These are phyloP conservation scores for Penicillium sp. DNA, from an alignment of 2,329 filamentous ascomycete genomes.

Conservation along the genomic window DNA sequence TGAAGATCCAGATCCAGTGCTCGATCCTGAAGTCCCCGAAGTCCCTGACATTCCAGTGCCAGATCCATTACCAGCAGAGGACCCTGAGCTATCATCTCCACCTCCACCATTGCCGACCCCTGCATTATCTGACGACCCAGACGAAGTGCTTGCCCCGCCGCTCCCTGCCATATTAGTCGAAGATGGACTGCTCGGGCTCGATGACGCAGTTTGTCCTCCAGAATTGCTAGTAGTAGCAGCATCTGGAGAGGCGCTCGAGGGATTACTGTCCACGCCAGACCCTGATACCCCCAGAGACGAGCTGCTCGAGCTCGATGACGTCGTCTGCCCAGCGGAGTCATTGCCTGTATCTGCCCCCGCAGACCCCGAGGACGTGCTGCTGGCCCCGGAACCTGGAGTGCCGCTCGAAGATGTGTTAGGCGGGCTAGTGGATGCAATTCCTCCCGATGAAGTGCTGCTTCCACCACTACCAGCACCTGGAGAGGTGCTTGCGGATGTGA, in stretches of 20 bases:
- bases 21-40: not conserved
- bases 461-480: not conserved
- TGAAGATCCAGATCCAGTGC: not conserved
- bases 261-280: not conserved
- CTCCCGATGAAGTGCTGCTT: too few species aligned
- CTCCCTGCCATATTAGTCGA: too few species aligned
- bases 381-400: not conserved
- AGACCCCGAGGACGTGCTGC: not conserved
- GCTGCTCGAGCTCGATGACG: not conserved
- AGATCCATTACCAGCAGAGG: not conserved
- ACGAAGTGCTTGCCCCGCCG: too few species aligned
- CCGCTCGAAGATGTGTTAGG: not conserved
- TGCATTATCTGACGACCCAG: too few species aligned
- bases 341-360: too few species aligned
- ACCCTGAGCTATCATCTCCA: not conserved
- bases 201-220: too few species aligned
- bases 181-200: too few species aligned
- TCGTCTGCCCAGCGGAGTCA: too few species aligned
- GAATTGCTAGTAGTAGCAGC: not conserved
- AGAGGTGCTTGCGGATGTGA: not conserved
- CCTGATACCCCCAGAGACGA: too few species aligned
- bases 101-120: too few species aligned
- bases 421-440: too few species aligned
- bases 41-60: not conserved
- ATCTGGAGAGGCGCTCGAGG: not conserved